Evolutionary conservation across 768 basidiomycete species (phyloP).

Genomic region (Chalciporus piperatus): DNA sequence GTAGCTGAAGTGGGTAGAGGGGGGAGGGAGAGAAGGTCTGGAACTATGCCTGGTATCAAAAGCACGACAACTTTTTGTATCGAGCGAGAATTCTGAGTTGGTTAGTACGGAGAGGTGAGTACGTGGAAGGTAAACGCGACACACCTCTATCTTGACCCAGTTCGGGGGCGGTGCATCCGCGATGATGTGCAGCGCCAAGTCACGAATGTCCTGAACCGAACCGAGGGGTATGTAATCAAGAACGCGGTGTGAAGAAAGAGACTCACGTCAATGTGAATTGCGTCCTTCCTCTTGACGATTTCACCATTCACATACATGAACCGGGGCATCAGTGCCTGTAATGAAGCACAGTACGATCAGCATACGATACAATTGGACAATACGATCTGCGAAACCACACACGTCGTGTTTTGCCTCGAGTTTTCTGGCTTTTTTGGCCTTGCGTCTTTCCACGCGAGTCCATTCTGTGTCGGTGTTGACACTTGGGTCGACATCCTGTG

Average conservation of each 20-base stretch:
- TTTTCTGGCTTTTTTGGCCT: constrained; percentile 67
- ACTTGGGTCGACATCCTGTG: constrained; percentile 13
- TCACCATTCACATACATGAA: constrained; percentile 83
- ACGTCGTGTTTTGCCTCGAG: constrained; percentile 58
- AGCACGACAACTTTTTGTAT: constrained; percentile 79
- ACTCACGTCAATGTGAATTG: constrained; percentile 80
- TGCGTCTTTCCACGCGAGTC: constrained; percentile 72
- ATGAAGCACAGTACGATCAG: background rate
- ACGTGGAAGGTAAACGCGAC: constrained; percentile 12
- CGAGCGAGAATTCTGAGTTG: constrained; percentile 59
- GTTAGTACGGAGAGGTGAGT: background rate
- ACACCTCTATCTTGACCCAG: constrained; percentile 84
- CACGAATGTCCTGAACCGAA: constrained; percentile 72
- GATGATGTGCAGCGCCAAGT: constrained; percentile 77
- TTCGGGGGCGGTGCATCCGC: constrained; percentile 82
- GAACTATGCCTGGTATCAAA: constrained; percentile 84
- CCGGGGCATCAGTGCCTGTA: constrained; percentile 41
- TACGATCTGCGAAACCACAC: constrained; percentile 31
- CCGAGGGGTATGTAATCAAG: background rate
- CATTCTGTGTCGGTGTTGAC: constrained; percentile 43
- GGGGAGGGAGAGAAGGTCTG: constrained; percentile 68
- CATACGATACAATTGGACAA: background rate
- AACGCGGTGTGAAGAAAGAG: background rate
- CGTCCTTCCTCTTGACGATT: constrained; percentile 67
- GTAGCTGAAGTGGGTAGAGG: constrained; percentile 70